Conservation (phyloP, 139 green algal genomes). For the Chlorella sp. region DNA sequence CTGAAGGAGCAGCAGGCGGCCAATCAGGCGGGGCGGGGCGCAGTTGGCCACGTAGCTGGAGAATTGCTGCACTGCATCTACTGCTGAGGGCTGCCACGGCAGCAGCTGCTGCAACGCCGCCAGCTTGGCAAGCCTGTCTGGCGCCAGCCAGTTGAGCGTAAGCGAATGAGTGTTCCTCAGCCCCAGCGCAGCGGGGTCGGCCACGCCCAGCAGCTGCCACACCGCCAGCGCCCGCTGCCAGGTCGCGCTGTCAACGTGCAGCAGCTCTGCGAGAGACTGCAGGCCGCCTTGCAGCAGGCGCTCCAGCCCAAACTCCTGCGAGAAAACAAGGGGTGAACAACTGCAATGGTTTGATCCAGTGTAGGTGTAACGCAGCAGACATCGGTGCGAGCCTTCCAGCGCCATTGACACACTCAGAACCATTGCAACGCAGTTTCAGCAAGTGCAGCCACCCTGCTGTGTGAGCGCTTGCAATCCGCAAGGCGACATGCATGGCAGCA, state of each 20-base stretch:
- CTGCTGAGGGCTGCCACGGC: background rate
- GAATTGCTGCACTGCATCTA: background rate
- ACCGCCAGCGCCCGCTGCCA: constrained; percentile 3
- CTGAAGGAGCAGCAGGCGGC: constrained; percentile 10
- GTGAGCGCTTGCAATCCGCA: no score
- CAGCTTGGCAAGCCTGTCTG: background rate
- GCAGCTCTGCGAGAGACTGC: background rate
- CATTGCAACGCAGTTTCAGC: no score
- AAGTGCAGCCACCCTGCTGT: no score
- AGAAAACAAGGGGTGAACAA: no score
- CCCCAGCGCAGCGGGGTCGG: background rate
- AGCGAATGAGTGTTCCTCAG: background rate
- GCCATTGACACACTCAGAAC: no score
- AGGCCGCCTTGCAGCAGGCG: background rate
- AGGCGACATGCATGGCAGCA: no score
- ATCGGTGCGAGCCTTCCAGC: no score
- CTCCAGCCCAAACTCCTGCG: background rate
- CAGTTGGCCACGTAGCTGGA: background rate
- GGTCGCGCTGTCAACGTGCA: background rate
- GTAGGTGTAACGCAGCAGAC: no score
- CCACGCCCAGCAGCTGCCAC: background rate
- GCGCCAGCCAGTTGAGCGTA: background rate
- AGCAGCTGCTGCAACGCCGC: constrained; percentile 12
- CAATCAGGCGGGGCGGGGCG: background rate
- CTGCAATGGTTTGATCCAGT: no score